These are phyloP conservation scores for Closterium sp. DNA, from an alignment of 139 green algal genomes.

Conservation along the genomic window DNA sequence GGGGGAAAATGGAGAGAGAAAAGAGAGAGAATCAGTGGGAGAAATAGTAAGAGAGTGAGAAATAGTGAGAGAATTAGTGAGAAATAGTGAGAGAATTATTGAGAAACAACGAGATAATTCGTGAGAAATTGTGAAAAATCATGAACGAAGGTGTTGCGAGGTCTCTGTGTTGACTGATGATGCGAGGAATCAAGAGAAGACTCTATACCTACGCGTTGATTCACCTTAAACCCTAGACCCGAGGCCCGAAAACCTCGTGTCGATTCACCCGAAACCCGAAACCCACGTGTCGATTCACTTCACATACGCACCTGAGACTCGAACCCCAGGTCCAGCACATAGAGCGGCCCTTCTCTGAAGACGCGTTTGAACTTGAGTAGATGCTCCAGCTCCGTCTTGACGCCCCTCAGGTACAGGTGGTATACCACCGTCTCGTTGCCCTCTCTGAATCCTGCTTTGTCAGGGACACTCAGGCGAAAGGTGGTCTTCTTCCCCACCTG, in stretches of 20 bases:
- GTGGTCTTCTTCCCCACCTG: neutral
- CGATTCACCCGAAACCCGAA: no score
- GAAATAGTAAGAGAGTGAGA: neutral
- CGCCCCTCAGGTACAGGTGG: constrained; percentile 10
- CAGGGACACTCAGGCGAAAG: neutral
- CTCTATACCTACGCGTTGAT: constrained; percentile 3
- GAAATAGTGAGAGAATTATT: no score
- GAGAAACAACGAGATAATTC: no score
- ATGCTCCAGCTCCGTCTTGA: constrained; percentile 21
- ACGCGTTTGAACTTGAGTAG: constrained; percentile 25
- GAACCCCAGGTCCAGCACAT: neutral
- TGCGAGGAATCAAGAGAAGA: no score
- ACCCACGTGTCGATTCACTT: neutral
- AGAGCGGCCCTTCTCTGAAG: neutral
- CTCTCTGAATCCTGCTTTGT: constrained; percentile 32
- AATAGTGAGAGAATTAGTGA: no score
- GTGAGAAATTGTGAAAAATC: no score
- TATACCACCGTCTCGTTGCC: constrained; percentile 32
- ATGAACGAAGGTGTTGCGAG: no score
- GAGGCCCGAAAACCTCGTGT: no score
- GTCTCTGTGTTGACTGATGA: no score
- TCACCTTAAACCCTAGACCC: no score
- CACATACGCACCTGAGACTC: neutral
- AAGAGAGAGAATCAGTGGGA: neutral
- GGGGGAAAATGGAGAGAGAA: neutral